phyloP scores from a whole-genome alignment of 2,329 filamentous ascomycete genomes.

The Emericellopsis cladophorae region DNA sequence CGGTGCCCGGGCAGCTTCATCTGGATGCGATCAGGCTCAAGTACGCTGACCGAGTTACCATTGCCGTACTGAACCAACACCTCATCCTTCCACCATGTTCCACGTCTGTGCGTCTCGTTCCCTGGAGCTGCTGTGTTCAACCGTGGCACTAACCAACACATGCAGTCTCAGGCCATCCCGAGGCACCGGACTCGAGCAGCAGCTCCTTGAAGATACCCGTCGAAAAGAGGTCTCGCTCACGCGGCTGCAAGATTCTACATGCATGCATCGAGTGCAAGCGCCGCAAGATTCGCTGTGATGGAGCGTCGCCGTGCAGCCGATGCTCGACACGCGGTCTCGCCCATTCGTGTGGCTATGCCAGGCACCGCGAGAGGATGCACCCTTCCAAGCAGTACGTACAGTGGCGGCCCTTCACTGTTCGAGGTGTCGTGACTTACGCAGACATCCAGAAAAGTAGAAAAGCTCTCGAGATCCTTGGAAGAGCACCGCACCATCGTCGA shows the following conservation, averaged over 20 bases:
- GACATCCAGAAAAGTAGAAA: neutral
- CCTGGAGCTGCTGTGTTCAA: neutral
- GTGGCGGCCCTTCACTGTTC: no score
- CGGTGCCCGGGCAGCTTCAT: no score
- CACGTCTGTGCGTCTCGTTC: neutral
- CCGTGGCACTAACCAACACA: neutral
- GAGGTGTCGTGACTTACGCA: neutral
- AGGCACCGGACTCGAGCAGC: no score
- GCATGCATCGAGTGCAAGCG: constrained; percentile 2
- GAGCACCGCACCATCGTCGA: neutral
- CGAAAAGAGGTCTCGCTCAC: neutral
- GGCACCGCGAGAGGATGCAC: neutral
- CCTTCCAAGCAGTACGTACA: constrained; percentile 1
- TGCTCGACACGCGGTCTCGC: neutral
- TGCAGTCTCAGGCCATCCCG: neutral
- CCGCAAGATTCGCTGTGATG: constrained; percentile 3
- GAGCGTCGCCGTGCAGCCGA: neutral
- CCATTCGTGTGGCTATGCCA: neutral
- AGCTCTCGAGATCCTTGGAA: neutral
- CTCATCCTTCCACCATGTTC: neutral
- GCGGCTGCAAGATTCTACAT: neutral
- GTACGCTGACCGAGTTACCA: no score
- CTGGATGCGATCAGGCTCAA: no score
- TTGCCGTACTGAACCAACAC: neutral
- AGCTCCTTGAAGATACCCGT: neutral